Conservation (phyloP, 2,329 filamentous ascomycete species). For the Colletotrichum siamense region DNA sequence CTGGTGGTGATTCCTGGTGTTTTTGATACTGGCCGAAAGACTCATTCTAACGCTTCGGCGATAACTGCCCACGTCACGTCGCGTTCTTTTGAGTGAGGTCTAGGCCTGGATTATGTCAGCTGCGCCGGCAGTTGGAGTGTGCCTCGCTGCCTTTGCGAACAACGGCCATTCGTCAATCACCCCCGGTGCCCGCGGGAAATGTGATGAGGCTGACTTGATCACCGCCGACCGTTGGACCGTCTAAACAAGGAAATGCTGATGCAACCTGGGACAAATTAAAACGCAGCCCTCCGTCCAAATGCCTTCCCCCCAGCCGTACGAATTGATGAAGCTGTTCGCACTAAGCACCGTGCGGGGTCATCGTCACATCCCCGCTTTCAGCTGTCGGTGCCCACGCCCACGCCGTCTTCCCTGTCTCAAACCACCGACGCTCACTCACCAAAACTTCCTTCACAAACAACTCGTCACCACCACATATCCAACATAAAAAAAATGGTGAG, state of each 20-base stretch:
- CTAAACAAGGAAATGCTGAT: slow-evolving; percentile 2
- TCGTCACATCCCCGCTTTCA: slow-evolving; percentile 22
- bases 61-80: not conserved
- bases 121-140: not conserved
- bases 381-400: slow-evolving; percentile 8
- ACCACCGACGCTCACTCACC: slow-evolving; percentile 9
- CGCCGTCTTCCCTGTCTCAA: slow-evolving; percentile 22
- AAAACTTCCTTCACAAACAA: slow-evolving; percentile 18
- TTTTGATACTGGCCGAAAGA: not conserved
- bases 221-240: not conserved
- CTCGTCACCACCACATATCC: not conserved
- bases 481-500: slow-evolving; percentile 11
- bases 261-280: not conserved
- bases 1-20: not conserved
- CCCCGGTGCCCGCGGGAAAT: not conserved
- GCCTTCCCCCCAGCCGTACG: not conserved
- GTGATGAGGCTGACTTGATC: slow-evolving; percentile 7
- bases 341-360: slow-evolving; percentile 6
- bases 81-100: not conserved
- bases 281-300: not conserved
- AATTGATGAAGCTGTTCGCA: not conserved
- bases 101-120: not conserved
- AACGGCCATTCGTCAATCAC: not conserved
- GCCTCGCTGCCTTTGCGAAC: not conserved
- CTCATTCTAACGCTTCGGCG: not conserved